phyloP scores from a whole-genome alignment of 345 rosid species.

The Murraya paniculata region DNA sequence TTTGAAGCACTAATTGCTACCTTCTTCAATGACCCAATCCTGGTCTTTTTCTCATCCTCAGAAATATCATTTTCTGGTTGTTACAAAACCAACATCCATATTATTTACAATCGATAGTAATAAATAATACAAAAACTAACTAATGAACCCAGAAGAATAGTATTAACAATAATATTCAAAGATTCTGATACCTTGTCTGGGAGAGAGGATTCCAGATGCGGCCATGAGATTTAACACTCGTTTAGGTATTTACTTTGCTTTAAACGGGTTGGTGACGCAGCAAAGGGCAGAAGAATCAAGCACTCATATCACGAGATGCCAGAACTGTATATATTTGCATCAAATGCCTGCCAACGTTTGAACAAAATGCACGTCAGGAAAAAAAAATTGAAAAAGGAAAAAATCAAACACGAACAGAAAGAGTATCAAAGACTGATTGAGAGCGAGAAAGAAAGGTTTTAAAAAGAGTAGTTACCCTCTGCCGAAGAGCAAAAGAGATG shows the following conservation, averaged over 20 bases:
- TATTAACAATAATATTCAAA: background rate
- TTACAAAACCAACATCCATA: background rate
- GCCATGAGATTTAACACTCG: slow-evolving; percentile 37
- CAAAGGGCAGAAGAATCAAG: slow-evolving; percentile 36
- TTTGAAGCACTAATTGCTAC: slow-evolving; percentile 61
- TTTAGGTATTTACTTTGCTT: slow-evolving; percentile 3
- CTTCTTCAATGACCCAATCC: slow-evolving; percentile 68
- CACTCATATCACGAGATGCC: slow-evolving; percentile 28
- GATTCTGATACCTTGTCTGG: slow-evolving; percentile 22
- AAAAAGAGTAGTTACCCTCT: slow-evolving; percentile 34
- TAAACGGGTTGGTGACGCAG: slow-evolving; percentile 27
- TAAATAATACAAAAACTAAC: background rate
- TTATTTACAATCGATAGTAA: background rate
- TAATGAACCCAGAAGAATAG: background rate
- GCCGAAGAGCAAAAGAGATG: slow-evolving; percentile 32
- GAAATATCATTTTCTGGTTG: slow-evolving; percentile 31
- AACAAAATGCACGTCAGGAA: background rate
- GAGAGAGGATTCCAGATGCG: slow-evolving; percentile 27
- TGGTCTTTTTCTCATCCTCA: slow-evolving; percentile 52
- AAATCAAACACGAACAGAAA: background rate
- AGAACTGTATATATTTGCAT: slow-evolving; percentile 34
- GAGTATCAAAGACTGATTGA: background rate
- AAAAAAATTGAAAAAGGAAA: no score
- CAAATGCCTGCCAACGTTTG: background rate
- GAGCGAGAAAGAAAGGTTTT: background rate